Base-by-base conservation (phyloP, 2,329 filamentous ascomycete genomes). In the Fusarium subglutinans region DNA sequence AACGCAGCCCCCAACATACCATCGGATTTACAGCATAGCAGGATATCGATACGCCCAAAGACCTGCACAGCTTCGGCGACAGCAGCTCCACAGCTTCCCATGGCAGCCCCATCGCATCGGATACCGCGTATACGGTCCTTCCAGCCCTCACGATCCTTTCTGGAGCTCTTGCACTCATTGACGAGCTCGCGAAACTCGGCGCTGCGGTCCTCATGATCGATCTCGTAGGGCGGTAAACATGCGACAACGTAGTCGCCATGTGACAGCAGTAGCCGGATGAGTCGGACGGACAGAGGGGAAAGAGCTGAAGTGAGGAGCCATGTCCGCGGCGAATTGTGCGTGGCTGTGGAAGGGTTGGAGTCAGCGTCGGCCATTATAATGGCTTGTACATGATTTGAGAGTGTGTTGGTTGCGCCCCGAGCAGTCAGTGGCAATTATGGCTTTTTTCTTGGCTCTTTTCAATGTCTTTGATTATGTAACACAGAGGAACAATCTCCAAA, bases 271-370 rank as follows among this genome's bases (percentile, higher is more conserved):
- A 94, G 90, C 62, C 93, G 91, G 61, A 94, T 93, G 66, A 98
- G 88, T 51, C 94, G 92, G 69, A 98, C 93, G 61, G 92, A 92
- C 73, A 98, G 89, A 18, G 96, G 94, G 41, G 94, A 96, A 69
- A 96, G 90, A 40, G 94, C 94, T 67, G 94, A 92, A 17, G 95
- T 98, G 74, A 99, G 86, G 80, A 99, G 91, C 96, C 96, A 98
- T 79, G 96, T 94, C 79, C 96, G 92, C 57, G 95, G 95, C 38
- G 90, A 91, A 79, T 91, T 92, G 82, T 91, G 90, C 28, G 89
- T 91, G 71, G 90, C 89, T 90, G 83, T 77, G 65, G 79, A 74
- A 68, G 79, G 55, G 77, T 72, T 64, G 73, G 71, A 77, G 76
- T 81, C 79, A 80, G 78, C 79, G 77, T 81, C 79, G 78, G 78